Evolutionary conservation across 352 stramenopile genomes (phyloP), one percentile per base, ranked within the genome.

Genomic region (Globisporangium uncinulatum): DNA sequence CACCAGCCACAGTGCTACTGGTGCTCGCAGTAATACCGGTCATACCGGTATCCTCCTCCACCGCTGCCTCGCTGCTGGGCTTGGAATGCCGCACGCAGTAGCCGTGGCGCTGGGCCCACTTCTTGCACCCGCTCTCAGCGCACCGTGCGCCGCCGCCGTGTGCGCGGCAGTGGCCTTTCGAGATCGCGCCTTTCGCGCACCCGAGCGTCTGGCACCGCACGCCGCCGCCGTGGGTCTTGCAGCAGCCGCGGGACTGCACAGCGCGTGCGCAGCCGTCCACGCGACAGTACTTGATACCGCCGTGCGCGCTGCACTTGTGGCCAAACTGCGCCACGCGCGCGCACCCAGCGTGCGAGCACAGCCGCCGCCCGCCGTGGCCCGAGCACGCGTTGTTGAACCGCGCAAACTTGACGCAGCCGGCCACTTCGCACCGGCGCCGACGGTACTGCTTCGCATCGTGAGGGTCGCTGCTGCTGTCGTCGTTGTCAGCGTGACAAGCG

Each of bases 131-230:
- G 51, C 66, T 57, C 46, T 85, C 69, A 6, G 80, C 79, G 62
- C 87, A 96, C 31, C 85, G 82, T 21, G 74, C 86, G 1, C 87
- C 87, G 14, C 87, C 87, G 47, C 87, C 87, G 44, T 96, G 87
- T 0, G 80, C 70, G 21, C 86, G 86, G 62, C 87, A 96, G 39
- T 91, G 73, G 7, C 87, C 87, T 56, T 92, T 89, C 2, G 82
- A 93, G 55, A 94, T 92, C 41, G 85, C 86, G 2, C 85, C 87
- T 61, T 95, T 95, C 36, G 76, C 79, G 56, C 86, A 96, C 11
- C 80, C 80, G 4, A 68, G 68, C 14, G 76, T 65, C 63, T 92
- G 81, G 65, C 86, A 96, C n/a, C 81, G 82, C 24, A 92, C 83
- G 31, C 86, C 86, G 11, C 86, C 86, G 8, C 86, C 86, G 59